A percentile compares a stretch with the other conserved stretches of the same genome.
These are phyloP conservation scores for Parachlorella kessleri DNA, from an alignment of 139 green algal genomes.

Conservation along the genomic window DNA sequence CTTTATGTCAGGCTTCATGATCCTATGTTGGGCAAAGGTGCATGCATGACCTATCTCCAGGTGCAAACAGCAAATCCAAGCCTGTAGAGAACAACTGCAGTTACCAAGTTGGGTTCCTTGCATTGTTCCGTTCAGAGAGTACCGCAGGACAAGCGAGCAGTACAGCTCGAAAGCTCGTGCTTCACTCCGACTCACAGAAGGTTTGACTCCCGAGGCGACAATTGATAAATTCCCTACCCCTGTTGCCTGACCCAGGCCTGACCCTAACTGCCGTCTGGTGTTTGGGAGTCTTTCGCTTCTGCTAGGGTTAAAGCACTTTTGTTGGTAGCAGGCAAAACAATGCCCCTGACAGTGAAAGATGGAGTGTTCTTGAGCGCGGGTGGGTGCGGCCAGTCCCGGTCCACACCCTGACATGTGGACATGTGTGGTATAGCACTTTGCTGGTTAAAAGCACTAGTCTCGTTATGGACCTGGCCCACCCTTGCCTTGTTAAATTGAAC, in stretches of 20 bases:
- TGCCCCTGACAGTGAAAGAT: constrained; percentile 17
- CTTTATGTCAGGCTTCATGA: not conserved
- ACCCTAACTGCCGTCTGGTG: not conserved
- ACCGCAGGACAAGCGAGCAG: not conserved
- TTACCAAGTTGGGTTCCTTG: not conserved
- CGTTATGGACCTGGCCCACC: no score
- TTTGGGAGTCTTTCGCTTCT: not conserved
- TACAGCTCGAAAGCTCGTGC: not conserved
- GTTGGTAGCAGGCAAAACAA: not conserved
- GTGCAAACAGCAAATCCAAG: not conserved
- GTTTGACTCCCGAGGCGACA: not conserved
- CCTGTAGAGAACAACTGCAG: no score
- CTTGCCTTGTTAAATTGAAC: no score
- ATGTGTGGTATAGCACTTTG: no score
- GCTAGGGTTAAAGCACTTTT: no score
- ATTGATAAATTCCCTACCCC: not conserved
- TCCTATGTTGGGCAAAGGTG: not conserved
- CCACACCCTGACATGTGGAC: no score
- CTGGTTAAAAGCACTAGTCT: no score
- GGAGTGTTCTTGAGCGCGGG: constrained; percentile 23
- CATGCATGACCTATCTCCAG: not conserved
- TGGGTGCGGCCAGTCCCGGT: no score
- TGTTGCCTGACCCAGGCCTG: no score
- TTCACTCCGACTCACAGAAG: not conserved
- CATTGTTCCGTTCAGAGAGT: not conserved